Percentiles rank a stretch among this genome's conserved stretches.
Conservation (phyloP, 139 green algal genomes). For the Penium margaritaceum region DNA sequence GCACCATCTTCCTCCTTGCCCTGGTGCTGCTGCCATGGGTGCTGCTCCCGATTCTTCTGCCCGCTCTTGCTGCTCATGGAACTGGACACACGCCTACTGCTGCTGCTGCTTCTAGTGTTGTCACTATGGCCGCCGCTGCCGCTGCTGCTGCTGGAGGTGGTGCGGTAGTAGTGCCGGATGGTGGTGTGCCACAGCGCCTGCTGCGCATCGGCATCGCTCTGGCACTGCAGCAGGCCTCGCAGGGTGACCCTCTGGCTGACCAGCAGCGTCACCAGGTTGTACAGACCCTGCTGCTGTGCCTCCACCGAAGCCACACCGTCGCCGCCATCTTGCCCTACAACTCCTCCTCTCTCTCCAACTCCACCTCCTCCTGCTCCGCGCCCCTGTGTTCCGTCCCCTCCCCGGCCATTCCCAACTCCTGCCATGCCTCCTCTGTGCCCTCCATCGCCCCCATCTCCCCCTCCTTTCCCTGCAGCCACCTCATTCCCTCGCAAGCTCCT, state of each 20-base stretch:
- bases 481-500: neutral
- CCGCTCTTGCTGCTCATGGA: too few relatives aligned
- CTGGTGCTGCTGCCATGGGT: constrained; percentile 7
- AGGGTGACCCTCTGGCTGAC: constrained; percentile 26
- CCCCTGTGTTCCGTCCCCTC: too few relatives aligned
- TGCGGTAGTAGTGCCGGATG: too few relatives aligned
- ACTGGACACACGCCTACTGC: too few relatives aligned
- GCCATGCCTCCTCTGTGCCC: neutral
- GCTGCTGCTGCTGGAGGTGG: neutral
- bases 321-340: neutral
- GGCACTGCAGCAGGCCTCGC: constrained; percentile 1
- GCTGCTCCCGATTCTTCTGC: neutral
- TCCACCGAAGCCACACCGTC: neutral
- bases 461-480: neutral
- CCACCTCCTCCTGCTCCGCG: neutral
- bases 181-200: neutral
- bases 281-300: constrained; percentile 2
- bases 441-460: neutral
- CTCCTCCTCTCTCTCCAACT: neutral
- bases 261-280: constrained; percentile 30
- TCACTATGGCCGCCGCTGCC: neutral
- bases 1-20: neutral
- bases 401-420: too few relatives aligned
- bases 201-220: neutral
- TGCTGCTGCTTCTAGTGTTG: neutral